Conservation (phyloP, 495 filamentous ascomycete genomes). For the Hyphodiscus hymeniophilus region DNA sequence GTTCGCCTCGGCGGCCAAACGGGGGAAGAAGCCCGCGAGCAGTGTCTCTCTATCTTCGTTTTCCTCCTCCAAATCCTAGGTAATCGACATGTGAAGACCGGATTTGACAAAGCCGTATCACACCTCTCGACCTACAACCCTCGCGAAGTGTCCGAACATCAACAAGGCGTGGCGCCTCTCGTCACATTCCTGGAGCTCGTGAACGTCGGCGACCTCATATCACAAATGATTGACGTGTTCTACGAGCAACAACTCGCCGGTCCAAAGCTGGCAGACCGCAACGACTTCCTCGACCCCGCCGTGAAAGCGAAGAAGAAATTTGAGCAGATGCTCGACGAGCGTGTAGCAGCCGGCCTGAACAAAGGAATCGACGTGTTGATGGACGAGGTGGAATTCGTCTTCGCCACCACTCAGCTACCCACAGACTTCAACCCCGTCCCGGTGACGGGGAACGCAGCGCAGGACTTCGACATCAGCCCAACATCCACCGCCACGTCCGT, state of each 20-base stretch:
- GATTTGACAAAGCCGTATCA: constrained; percentile 85
- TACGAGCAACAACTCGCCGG: constrained; percentile 90
- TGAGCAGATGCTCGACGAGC: constrained; percentile 97
- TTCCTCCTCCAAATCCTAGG: constrained; percentile 75
- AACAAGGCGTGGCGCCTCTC: constrained; percentile 70
- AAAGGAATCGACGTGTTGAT: constrained; percentile 98
- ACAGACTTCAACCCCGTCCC: constrained; percentile 78
- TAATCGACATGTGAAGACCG: constrained; percentile 75
- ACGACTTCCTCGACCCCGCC: constrained; percentile 89
- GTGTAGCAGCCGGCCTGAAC: constrained; percentile 90
- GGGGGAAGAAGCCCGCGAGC: constrained; percentile 76
- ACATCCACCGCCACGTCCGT: constrained; percentile 70
- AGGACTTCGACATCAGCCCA: constrained; percentile 64
- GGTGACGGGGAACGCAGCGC: constrained; percentile 14
- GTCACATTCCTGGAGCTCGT: constrained; percentile 96
- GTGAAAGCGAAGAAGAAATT: constrained; percentile 95
- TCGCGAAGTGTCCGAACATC: constrained; percentile 68
- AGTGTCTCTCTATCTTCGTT: constrained; percentile 88
- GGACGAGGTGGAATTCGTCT: constrained; percentile 95
- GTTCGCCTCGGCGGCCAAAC: constrained; percentile 68
- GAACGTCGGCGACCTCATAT: constrained; percentile 95
- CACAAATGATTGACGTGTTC: constrained; percentile 99
- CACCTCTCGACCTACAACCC: constrained; percentile 91
- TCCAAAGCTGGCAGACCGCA: constrained; percentile 74
- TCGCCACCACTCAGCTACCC: constrained; percentile 76